These are phyloP conservation scores for Fusarium concolor DNA, from an alignment of 2,329 filamentous ascomycete genomes.

Conservation along the genomic window DNA sequence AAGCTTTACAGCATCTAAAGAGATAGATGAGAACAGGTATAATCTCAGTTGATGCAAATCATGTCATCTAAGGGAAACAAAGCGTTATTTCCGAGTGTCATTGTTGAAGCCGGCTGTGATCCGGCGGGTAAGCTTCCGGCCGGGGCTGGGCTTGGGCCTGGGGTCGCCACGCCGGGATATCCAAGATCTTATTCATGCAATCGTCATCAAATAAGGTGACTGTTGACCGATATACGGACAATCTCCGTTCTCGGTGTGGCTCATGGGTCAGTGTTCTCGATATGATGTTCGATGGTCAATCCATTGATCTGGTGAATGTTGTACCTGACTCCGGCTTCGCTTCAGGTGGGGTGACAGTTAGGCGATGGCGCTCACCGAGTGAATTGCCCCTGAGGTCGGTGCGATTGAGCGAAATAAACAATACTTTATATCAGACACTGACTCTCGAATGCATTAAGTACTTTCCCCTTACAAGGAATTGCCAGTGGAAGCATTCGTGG, in stretches of 20 bases:
- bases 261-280: not conserved
- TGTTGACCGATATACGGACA: conserved; percentile 4
- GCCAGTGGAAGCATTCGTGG: conserved; percentile 18
- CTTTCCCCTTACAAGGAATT: not conserved
- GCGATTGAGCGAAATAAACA: not conserved
- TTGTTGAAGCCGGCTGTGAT: conserved; percentile 17
- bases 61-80: not conserved
- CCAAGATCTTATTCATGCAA: not conserved
- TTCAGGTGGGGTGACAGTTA: conserved; percentile 37
- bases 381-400: conserved; percentile 2
- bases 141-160: not conserved
- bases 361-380: conserved; percentile 3
- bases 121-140: conserved; percentile 19
- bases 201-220: not conserved
- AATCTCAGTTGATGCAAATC: not conserved
- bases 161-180: conserved; percentile 5
- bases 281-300: not conserved
- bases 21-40: not conserved
- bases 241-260: conserved; percentile 16
- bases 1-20: too few species aligned
- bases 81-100: not conserved
- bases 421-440: not conserved
- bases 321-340: conserved; percentile 33
- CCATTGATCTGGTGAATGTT: not conserved
- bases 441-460: not conserved